Conservation (phyloP, 352 stramenopile species). For the Phytophthora pinifolia region DNA sequence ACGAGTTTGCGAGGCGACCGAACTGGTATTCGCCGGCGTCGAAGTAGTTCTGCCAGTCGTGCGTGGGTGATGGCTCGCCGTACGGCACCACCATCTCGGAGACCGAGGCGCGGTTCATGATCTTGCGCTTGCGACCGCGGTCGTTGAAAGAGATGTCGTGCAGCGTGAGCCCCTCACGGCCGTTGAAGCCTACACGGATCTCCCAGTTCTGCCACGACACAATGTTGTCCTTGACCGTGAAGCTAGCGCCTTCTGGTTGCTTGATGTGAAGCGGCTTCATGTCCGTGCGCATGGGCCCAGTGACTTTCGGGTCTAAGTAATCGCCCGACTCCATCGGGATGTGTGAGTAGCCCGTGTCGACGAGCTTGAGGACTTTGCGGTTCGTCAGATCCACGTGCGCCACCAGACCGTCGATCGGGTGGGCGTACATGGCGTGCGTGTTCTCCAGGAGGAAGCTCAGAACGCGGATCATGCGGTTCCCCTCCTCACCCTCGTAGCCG, state of each 20-base stretch:
- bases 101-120: conserved; percentile 69
- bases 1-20: conserved; percentile 72
- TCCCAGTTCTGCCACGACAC: conserved; percentile 84
- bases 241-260: conserved; percentile 75
- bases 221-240: conserved; percentile 62
- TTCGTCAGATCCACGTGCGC: conserved; percentile 47
- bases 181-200: conserved; percentile 82
- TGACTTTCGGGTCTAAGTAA: conserved; percentile 43
- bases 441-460: conserved; percentile 45
- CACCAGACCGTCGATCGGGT: conserved; percentile 49
- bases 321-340: conserved; percentile 44
- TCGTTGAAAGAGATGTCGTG: conserved; percentile 46
- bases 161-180: conserved; percentile 74
- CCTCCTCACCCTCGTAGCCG: conserved; percentile 38
- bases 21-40: conserved; percentile 85
- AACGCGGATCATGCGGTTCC: conserved; percentile 48
- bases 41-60: conserved; percentile 85
- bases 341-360: conserved; percentile 49
- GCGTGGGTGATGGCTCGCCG: conserved; percentile 65
- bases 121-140: conserved; percentile 39
- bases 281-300: conserved; percentile 39
- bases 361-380: conserved; percentile 39
- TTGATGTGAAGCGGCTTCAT: conserved; percentile 72
- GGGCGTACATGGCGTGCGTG: conserved; percentile 52
- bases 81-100: conserved; percentile 90